Conservation (phyloP, 164 flowering plant genomes). For the Tetrastigma voinierianum region DNA sequence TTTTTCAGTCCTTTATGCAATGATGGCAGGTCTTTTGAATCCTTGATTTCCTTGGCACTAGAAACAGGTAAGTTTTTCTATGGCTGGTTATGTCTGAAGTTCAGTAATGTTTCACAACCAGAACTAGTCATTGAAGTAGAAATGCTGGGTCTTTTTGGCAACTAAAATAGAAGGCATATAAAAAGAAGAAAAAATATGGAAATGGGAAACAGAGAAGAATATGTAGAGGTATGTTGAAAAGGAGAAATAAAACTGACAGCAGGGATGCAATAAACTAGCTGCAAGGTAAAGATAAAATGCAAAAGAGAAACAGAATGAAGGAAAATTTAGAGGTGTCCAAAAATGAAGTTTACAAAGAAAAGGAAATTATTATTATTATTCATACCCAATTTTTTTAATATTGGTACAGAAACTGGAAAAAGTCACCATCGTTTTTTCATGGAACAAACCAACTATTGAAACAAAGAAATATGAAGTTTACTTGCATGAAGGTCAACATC, state of each 20-base stretch:
- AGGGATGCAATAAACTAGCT: no score
- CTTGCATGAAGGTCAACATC: not conserved
- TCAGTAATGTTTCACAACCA: not conserved
- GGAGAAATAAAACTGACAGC: no score
- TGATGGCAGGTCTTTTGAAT: conserved; percentile 13
- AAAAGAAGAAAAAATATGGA: no score
- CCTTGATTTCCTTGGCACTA: conserved; percentile 5
- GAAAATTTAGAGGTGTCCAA: no score
- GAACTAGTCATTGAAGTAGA: not conserved
- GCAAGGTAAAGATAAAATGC: no score
- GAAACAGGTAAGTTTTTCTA: conserved; percentile 14
- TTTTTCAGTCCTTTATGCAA: not conserved
- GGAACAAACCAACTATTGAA: not conserved
- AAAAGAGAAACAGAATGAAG: no score
- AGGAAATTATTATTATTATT: no score
- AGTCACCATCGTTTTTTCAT: not conserved
- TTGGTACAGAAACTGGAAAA: not conserved
- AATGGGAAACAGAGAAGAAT: no score
- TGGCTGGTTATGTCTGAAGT: not conserved
- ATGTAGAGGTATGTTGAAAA: no score
- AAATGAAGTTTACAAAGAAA: no score
- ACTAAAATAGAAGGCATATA: no score
- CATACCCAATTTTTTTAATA: not conserved
- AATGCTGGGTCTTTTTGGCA: no score
- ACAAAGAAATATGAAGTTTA: not conserved